Base-by-base conservation (phyloP, 176 grass and related monocot genomes). In the Miscanthus lutarioriparius region DNA sequence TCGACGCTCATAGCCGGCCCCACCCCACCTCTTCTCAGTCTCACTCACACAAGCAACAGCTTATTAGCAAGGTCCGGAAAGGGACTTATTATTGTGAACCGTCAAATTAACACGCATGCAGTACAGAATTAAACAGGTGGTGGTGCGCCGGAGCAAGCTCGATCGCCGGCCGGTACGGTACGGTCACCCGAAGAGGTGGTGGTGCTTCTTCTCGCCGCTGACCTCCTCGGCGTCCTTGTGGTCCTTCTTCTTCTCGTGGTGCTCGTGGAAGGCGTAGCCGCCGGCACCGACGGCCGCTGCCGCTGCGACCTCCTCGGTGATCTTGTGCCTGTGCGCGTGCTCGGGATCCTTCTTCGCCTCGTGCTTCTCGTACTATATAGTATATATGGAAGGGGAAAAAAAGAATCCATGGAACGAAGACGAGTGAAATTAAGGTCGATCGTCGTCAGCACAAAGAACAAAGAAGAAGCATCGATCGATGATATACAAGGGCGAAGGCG, bases 361-460 rank as follows among this genome's bases (percentile, higher is more conserved):
- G 58, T 97, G 92, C 83, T 93, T 95, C 92, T 97, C 95, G 75
- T 97, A 93, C 95, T 97, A 61, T 36, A 17, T n/a, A n/a, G n/a
- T n/a, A n/a, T 6, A 49, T 1, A 49, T 1, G 44, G 2, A 14
- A 22, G 6, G 22, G n/a, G n/a, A n/a, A 4, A 9, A 9, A 19
- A 16, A 59, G 58, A 62, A 62, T 26, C 0, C 33, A 35, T 35
- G 33, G 33, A 35, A 35, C 28, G n/a, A n/a, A n/a, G n/a, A n/a
- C n/a, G n/a, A n/a, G n/a, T n/a, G n/a, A n/a, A n/a, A n/a, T n/a
- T n/a, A n/a, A n/a, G n/a, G n/a, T n/a, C n/a, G n/a, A n/a, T n/a
- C n/a, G n/a, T n/a, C n/a, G n/a, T n/a, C n/a, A 66, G 45, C 27
- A 48, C 19, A 0, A 40, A 40, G 4, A 41, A 22, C 0, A 2